phyloP scores from a whole-genome alignment of 768 basidiomycete species.

The Vararia minispora region DNA sequence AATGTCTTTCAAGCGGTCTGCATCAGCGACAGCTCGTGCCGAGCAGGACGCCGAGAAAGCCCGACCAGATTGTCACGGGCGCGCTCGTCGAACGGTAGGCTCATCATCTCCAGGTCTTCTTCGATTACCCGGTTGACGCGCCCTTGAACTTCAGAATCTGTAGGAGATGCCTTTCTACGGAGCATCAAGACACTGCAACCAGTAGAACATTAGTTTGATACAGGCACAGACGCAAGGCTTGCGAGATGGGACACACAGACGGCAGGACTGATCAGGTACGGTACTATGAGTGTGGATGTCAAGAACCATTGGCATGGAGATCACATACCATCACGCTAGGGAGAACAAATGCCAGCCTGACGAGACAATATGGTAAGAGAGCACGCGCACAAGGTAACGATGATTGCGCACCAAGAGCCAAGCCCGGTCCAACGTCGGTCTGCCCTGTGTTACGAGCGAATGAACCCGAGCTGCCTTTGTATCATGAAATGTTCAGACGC shows the following conservation, averaged over 20 bases:
- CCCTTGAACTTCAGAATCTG: conserved; percentile 5
- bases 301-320: background rate
- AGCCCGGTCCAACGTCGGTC: conserved; percentile 1
- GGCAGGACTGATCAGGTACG: conserved; percentile 5
- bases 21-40: too few species aligned
- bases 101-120: conserved; percentile 11
- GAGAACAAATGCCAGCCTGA: conserved; percentile 9
- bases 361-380: too few species aligned
- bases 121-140: conserved; percentile 4
- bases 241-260: conserved; percentile 4
- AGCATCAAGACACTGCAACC: conserved; percentile 10
- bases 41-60: too few species aligned
- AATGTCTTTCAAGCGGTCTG: too few species aligned
- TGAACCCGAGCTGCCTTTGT: background rate
- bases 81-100: too few species aligned
- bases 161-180: conserved; percentile 8
- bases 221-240: background rate
- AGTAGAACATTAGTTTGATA: background rate
- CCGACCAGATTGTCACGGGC: too few species aligned
- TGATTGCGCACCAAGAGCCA: conserved; percentile 7
- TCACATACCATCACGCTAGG: conserved; percentile 8
- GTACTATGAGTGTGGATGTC: background rate
- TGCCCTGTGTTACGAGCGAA: background rate
- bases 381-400: background rate
- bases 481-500: background rate